Percentiles rank a stretch among this genome's conserved stretches.
These are phyloP conservation scores for Vigna trinervia DNA, from an alignment of 306 rosid species.

Conservation along the genomic window DNA sequence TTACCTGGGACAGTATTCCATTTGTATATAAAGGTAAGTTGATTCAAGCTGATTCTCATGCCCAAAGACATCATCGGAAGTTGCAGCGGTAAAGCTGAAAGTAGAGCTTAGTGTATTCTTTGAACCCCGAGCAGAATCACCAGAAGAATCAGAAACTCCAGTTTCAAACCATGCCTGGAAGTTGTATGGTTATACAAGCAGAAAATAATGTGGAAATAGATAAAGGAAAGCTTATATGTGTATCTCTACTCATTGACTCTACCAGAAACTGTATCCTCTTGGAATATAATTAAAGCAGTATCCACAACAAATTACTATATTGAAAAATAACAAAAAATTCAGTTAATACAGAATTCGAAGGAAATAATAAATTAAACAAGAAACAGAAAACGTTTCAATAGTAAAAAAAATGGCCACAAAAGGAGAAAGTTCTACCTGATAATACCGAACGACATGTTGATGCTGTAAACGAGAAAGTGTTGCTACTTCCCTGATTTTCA, in stretches of 20 bases:
- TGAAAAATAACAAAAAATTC: constrained; percentile 17
- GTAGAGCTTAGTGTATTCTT: constrained; percentile 70
- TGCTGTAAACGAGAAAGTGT: constrained; percentile 98
- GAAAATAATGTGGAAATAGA: constrained; percentile 22
- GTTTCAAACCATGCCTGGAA: constrained; percentile 98
- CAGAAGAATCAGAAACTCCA: constrained; percentile 67
- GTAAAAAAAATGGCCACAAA: constrained; percentile 33
- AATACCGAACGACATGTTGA: constrained; percentile 94
- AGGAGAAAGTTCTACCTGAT: constrained; percentile 69
- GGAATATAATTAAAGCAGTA: constrained; percentile 33
- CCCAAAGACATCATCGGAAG: constrained; percentile 61
- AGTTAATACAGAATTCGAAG: constrained; percentile 30
- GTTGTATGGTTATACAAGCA: constrained; percentile 44
- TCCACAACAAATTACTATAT: constrained; percentile 28
- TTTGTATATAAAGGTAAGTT: constrained; percentile 92
- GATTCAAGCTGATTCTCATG: constrained; percentile 80
- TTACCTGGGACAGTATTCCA: constrained; percentile 97
- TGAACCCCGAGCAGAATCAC: constrained; percentile 72
- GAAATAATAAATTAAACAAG: constrained; percentile 11
- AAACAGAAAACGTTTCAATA: constrained; percentile 3
- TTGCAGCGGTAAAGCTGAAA: constrained; percentile 62
- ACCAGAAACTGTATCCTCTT: constrained; percentile 19
- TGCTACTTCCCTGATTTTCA: constrained; percentile 87
- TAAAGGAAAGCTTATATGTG: constrained; percentile 37
- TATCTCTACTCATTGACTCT: constrained; percentile 32